Percentiles rank a stretch among this genome's conserved stretches.
These are phyloP conservation scores for Quercus dentata DNA, from an alignment of 306 rosid species.

Conservation along the genomic window DNA sequence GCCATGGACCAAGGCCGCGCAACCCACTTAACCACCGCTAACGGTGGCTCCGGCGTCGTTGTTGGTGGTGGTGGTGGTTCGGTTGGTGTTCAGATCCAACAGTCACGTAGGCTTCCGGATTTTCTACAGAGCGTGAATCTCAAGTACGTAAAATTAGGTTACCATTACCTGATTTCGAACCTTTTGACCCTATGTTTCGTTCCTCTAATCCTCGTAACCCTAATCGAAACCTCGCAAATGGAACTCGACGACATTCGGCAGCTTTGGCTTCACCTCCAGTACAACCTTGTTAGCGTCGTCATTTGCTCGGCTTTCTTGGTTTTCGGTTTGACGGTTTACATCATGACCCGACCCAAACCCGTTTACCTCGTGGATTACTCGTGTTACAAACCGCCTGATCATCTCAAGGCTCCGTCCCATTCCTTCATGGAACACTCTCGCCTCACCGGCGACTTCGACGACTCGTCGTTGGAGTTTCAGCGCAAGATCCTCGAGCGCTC, in stretches of 20 bases:
- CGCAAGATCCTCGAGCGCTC: constrained; percentile 65
- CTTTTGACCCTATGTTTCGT: constrained; percentile 49
- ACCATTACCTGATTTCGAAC: constrained; percentile 70
- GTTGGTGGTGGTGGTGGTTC: constrained; percentile 34
- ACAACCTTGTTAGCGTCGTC: constrained; percentile 54
- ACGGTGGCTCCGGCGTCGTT: constrained; percentile 19
- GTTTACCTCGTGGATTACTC: constrained; percentile 56
- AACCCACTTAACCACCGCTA: constrained; percentile 15
- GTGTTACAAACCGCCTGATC: constrained; percentile 59
- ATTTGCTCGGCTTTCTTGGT: constrained; percentile 52
- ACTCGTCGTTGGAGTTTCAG: constrained; percentile 68
- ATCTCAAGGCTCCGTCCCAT: constrained; percentile 49
- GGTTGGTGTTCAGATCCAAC: constrained; percentile 56
- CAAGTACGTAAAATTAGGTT: constrained; percentile 74
- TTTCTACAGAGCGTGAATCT: constrained; percentile 77
- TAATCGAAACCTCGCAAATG: constrained; percentile 59
- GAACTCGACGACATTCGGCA: constrained; percentile 47
- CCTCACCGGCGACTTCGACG: constrained; percentile 61
- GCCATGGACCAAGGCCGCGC: constrained; percentile 49
- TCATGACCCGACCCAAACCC: constrained; percentile 54
- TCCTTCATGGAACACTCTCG: constrained; percentile 60
- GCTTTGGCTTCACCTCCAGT: constrained; percentile 72
- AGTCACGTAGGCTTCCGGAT: constrained; percentile 54
- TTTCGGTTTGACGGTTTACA: constrained; percentile 60
- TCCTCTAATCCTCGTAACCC: constrained; percentile 53